A percentile compares a stretch with the other conserved stretches of the same genome.
Evolutionary conservation across 305 asterid genomes (phyloP).

Genomic region (Galium porrigens): DNA sequence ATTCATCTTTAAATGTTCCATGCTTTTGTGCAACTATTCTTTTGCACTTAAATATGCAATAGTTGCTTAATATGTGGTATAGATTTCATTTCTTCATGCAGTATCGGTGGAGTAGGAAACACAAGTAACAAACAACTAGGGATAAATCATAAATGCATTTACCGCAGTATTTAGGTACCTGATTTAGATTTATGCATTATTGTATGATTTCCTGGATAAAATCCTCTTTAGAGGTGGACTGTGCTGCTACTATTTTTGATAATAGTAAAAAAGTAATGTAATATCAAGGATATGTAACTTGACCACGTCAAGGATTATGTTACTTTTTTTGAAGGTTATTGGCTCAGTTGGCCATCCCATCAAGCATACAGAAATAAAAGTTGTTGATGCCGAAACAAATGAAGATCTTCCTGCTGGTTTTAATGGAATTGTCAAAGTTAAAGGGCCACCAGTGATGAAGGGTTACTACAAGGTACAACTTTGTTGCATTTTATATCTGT

Average conservation of each 20-base stretch:
- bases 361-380: slow-evolving; percentile 50
- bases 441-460: slow-evolving; percentile 85
- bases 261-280: not conserved
- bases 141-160: not conserved
- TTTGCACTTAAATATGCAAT: too few species aligned
- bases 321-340: slow-evolving; percentile 52
- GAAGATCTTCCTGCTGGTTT: slow-evolving; percentile 54
- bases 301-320: slow-evolving; percentile 17
- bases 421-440: slow-evolving; percentile 69
- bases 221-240: not conserved
- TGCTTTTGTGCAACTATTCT: too few species aligned
- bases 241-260: not conserved
- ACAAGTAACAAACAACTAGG: not conserved
- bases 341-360: slow-evolving; percentile 82
- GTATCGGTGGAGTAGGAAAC: too few species aligned
- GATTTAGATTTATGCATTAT: not conserved
- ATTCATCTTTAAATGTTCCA: too few species aligned
- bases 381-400: slow-evolving; percentile 68
- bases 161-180: not conserved
- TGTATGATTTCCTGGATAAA: not conserved
- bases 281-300: slow-evolving; percentile 7
- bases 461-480: slow-evolving; percentile 71
- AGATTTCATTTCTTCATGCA: too few species aligned
- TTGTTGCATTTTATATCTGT: not conserved
- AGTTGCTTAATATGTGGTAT: too few species aligned